Percentiles rank a stretch among this genome's conserved stretches.
These are phyloP conservation scores for Monilinia laxa DNA, from an alignment of 2,329 filamentous ascomycete species.

Conservation along the genomic window DNA sequence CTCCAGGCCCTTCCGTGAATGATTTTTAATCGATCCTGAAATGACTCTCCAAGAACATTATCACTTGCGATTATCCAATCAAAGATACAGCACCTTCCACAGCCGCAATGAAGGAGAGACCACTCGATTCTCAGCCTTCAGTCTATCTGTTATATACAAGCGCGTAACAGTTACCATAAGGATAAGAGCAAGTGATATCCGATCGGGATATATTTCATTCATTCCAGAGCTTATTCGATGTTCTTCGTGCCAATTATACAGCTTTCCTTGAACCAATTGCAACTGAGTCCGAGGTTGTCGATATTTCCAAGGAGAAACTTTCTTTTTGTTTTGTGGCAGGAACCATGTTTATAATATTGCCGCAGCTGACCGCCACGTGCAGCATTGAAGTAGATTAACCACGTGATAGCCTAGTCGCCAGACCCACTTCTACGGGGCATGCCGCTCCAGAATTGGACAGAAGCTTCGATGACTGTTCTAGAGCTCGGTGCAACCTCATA, in stretches of 20 bases:
- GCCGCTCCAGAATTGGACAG: conserved; percentile 15
- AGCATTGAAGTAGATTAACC: not conserved
- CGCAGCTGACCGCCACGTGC: not conserved
- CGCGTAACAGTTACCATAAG: not conserved
- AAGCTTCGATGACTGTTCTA: conserved; percentile 20
- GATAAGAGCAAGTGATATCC: not conserved
- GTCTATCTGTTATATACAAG: not conserved
- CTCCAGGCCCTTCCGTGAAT: not conserved
- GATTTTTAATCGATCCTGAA: not conserved
- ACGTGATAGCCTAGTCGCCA: not conserved
- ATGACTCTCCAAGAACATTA: not conserved
- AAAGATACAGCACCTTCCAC: not conserved
- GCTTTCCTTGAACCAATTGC: not conserved
- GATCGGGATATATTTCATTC: not conserved
- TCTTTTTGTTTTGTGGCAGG: not conserved
- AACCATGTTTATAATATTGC: not conserved
- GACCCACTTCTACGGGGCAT: not conserved
- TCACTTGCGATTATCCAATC: not conserved
- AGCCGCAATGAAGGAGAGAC: not conserved
- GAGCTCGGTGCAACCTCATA: conserved; percentile 11
- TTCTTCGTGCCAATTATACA: not conserved
- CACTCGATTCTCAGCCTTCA: not conserved
- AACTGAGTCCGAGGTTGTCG: too few relatives aligned
- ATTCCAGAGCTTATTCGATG: not conserved
- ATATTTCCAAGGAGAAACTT: not conserved